Base-by-base conservation (phyloP, 2,329 filamentous ascomycete genomes). In the Hypoxylon sp. region DNA sequence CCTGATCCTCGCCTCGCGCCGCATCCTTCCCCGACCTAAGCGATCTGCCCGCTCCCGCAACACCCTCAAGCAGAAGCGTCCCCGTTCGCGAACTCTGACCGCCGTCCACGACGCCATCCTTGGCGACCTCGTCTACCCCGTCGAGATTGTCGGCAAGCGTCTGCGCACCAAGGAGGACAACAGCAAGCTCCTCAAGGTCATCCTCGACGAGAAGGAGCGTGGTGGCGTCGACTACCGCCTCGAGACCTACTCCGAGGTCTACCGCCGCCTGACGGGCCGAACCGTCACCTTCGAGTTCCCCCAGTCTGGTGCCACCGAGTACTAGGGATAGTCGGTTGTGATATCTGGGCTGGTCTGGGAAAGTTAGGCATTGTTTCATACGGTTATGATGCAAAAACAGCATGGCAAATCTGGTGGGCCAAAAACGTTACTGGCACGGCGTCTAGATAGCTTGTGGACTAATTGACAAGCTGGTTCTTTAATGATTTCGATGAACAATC, bases 131-230 rank as follows among this genome's bases (percentile, higher is more conserved):
- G 94, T 97, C 83, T 99, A 89, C 89, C 94, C 94, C 73, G 94
- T 99, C 73, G 94, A 99, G 89, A 99, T 99, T 68, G 94, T 99
- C 70, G 94, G 94, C 81, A 97, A 97, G 91, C 91, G 94, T 74
- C 80, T 92, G 77, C 90, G 94, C 79, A 97, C 94, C 83, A 93
- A 96, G 83, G 93, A 97, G 86, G 94, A 99, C 79, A 91, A 91
- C 78, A 88, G 84, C 88, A 97, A 97, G 90, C 81, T 91, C 75
- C 87, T 97, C 79, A 99, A 99, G 90, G 91, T 99, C 76, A 85
- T 99, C 74, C 87, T 99, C 57, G 94, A 99, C 79, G 94, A 97
- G 90, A 99, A 99, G 91, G 94, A 99, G 90, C 90, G 92, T 71
- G 93, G 92, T 73, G 91, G 92, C 77, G 93, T 99, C 70, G 94